A percentile compares a stretch with the other conserved stretches of the same genome.
These are phyloP conservation scores for Collariella sp. DNA, from an alignment of 495 filamentous ascomycete genomes.

Conservation along the genomic window DNA sequence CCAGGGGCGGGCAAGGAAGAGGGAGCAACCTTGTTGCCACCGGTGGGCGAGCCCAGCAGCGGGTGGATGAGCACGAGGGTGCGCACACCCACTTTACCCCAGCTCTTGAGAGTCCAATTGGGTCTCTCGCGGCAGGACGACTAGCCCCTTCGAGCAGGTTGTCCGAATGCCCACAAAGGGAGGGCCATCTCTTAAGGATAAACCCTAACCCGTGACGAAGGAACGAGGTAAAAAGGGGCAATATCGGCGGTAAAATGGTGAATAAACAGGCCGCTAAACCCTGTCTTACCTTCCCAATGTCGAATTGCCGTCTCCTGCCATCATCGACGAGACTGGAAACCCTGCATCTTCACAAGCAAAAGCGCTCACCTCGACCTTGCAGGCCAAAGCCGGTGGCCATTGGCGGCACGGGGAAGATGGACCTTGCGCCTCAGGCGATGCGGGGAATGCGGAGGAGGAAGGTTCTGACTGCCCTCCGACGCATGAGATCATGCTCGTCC, in stretches of 20 bases:
- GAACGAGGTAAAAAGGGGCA: neutral
- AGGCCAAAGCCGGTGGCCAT: neutral
- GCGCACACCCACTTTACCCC: neutral
- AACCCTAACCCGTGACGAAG: constrained; percentile 3
- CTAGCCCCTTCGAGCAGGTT: constrained; percentile 3
- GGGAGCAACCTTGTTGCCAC: constrained; percentile 9
- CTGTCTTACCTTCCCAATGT: neutral
- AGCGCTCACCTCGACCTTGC: neutral
- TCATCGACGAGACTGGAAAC: neutral
- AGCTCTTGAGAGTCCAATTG: neutral
- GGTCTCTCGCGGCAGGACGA: neutral
- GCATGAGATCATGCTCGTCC: neutral
- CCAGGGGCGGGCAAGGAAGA: neutral
- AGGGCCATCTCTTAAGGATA: too few relatives aligned
- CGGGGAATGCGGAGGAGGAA: constrained; percentile 3
- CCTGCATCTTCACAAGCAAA: neutral
- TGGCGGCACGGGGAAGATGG: constrained; percentile 3
- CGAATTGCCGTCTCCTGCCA: neutral
- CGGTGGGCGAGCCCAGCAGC: neutral
- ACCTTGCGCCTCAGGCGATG: neutral
- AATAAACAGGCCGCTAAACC: neutral
- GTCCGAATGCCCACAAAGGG: neutral
- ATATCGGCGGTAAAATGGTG: neutral
- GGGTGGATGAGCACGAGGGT: neutral
- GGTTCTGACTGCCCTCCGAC: neutral